Evolutionary conservation across 2,329 filamentous ascomycete genomes (phyloP), one percentile per base, ranked within the genome.

Genomic region (Nectriaceae sp.): DNA sequence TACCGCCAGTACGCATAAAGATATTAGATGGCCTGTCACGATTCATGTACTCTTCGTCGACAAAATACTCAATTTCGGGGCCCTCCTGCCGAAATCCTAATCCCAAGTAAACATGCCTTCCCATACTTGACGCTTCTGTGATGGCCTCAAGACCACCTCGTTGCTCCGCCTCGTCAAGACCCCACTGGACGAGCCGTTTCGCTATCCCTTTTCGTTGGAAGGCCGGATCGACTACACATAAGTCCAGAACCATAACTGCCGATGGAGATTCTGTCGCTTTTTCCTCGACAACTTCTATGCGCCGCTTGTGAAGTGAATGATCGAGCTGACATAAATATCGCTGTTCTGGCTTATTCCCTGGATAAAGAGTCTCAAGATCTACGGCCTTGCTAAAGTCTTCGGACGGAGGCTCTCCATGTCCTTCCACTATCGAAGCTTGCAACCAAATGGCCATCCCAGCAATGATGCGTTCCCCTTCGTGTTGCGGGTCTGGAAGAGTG

Each of bases 391-490:
- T 56, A 3, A 75, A 55, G 18, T 73, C 65, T 13, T 66, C 60
- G 18, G 66, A 47, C 2, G 66, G 71, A 20, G 49, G 52, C 21
- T 76, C 73, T 11, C 80, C 80, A 41, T 71, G 60, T 11, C 78
- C 79, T 2, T 71, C 66, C 0, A 81, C 71, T 5, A 68, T 62
- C 0, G 80, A 82, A 0, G 69, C 62, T 53, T 84, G 80, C 8
- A 68, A 57, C 81, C 81, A 84, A 46, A 82, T 75, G 3, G 80
- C 78, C 21, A 78, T 50, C 15, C 80, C 81, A 10, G 68, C 80
- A n/a, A 82, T 67, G 8, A 54, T 44, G 35, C 63, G 64, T 21
- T 44, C 37, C 19, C 53, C 43, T 6, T 4, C 3, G 18, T 21
- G 39, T 1, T 67, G 53, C 1, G 71, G 61, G 1, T 70, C 55